These are phyloP conservation scores for Rhizopogon roseolus DNA, from an alignment of 768 basidiomycete species.

Conservation along the genomic window DNA sequence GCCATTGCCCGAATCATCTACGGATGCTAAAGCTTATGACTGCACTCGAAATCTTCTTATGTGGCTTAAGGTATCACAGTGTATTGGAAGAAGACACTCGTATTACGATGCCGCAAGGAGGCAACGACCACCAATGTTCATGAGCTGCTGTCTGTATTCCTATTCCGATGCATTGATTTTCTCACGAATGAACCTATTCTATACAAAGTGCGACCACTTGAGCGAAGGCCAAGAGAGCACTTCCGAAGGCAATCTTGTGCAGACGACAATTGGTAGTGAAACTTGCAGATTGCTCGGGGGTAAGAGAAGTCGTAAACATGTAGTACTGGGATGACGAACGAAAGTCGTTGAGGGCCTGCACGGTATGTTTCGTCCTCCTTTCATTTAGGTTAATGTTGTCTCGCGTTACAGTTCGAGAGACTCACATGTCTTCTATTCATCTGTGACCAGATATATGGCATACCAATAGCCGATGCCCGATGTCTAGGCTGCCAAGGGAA, in stretches of 20 bases:
- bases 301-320: constrained; percentile 17
- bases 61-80: no score
- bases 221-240: constrained; percentile 41
- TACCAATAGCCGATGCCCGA: constrained; percentile 31
- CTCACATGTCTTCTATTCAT: constrained; percentile 32
- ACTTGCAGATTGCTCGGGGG: constrained; percentile 21
- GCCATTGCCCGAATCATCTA: no score
- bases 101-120: no score
- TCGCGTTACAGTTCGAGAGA: background rate
- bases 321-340: constrained; percentile 33
- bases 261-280: constrained; percentile 36
- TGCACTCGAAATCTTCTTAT: no score
- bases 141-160: constrained; percentile 45
- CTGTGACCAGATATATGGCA: constrained; percentile 31
- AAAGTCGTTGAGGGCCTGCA: constrained; percentile 29
- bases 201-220: constrained; percentile 51
- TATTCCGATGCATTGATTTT: constrained; percentile 48
- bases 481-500: constrained; percentile 29
- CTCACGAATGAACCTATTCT: constrained; percentile 38
- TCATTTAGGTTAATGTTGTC: background rate
- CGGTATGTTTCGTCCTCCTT: constrained; percentile 56
- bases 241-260: constrained; percentile 45
- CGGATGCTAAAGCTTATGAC: no score
- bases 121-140: constrained; percentile 43
- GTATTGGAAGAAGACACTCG: no score